These are phyloP conservation scores for Geotrichum australiense DNA, from an alignment of 1,139 yeast genomes.

Conservation along the genomic window DNA sequence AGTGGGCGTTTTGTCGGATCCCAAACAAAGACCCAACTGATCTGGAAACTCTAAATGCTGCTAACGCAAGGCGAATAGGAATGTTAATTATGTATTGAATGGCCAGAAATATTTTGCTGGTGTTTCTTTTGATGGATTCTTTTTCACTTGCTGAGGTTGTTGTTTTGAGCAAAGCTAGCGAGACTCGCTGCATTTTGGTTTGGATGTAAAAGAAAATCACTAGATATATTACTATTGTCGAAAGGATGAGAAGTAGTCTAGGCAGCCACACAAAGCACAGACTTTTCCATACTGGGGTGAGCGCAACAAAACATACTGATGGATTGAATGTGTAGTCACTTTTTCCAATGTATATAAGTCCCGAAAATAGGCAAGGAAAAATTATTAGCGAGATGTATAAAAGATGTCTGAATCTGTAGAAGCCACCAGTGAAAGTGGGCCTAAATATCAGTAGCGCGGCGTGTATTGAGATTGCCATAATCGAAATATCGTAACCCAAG, in stretches of 20 bases:
- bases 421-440: constrained; percentile 37
- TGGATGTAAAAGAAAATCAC: constrained; percentile 62
- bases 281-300: constrained; percentile 64
- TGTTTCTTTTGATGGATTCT: background rate
- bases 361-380: constrained; percentile 60
- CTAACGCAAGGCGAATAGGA: too few species aligned
- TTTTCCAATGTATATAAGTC: constrained; percentile 53
- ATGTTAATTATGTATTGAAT: too few species aligned
- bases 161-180: constrained; percentile 8
- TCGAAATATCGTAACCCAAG: constrained; percentile 51
- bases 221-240: constrained; percentile 56
- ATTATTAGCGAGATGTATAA: constrained; percentile 52
- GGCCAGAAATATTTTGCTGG: too few species aligned
- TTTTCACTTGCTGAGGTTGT: background rate
- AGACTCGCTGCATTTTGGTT: constrained; percentile 13
- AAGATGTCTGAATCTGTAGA: constrained; percentile 47
- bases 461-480: constrained; percentile 72
- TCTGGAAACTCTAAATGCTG: too few species aligned
- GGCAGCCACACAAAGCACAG: constrained; percentile 75
- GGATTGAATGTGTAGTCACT: constrained; percentile 36
- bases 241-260: constrained; percentile 54
- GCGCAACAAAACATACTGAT: constrained; percentile 73
- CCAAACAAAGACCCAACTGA: too few species aligned
- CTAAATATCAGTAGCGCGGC: constrained; percentile 58
- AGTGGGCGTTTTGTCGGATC: too few species aligned